phyloP scores from a whole-genome alignment of 306 rosid species.

The Acacia melanoxylon region DNA sequence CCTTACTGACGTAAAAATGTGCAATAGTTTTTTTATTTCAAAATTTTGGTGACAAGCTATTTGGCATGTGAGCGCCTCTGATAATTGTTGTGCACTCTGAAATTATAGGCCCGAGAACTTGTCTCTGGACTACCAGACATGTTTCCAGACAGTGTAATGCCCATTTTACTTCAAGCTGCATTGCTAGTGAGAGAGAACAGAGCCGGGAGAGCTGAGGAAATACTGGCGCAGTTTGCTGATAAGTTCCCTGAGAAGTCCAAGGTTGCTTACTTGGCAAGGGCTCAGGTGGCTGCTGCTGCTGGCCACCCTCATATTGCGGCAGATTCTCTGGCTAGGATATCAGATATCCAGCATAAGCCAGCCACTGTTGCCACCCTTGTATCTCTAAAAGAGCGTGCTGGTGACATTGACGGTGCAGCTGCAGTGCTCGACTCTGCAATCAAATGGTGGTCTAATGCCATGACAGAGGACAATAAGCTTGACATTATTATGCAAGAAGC shows the following conservation, averaged over 20 bases:
- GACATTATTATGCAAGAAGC: constrained; percentile 81
- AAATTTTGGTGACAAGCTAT: neutral
- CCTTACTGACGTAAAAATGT: constrained; percentile 1
- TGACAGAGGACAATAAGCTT: constrained; percentile 84
- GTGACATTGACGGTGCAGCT: constrained; percentile 86
- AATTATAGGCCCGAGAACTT: constrained; percentile 80
- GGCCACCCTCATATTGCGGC: constrained; percentile 89
- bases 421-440: constrained; percentile 84
- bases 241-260: constrained; percentile 79
- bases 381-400: constrained; percentile 84
- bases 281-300: constrained; percentile 96
- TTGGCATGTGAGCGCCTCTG: constrained; percentile 20
- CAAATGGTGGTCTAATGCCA: constrained; percentile 93
- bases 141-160: constrained; percentile 79
- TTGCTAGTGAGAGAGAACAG: constrained; percentile 90
- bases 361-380: constrained; percentile 96
- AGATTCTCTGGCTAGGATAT: constrained; percentile 76
- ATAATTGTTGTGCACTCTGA: constrained; percentile 27
- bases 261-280: constrained; percentile 70
- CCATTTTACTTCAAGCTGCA: constrained; percentile 80
- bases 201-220: constrained; percentile 91
- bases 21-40: neutral
- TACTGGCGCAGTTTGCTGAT: constrained; percentile 71
- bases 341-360: constrained; percentile 88
- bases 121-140: constrained; percentile 69